Base-by-base conservation (phyloP, 768 basidiomycete genomes). In the Boletus sensibilis region DNA sequence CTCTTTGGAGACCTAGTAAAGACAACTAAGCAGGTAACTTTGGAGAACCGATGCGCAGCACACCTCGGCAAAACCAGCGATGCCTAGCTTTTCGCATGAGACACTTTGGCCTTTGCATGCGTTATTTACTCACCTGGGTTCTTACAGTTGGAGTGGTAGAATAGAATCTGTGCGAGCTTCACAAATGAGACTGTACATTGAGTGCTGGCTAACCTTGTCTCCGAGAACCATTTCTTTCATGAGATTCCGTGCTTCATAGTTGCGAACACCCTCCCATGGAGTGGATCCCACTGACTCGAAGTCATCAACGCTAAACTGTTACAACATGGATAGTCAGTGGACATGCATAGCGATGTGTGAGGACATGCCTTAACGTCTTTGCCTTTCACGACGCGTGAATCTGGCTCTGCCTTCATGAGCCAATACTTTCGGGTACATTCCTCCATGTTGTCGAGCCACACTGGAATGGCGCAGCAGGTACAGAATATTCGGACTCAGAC, bases 131-230 rank as follows among this genome's bases (percentile, higher is more conserved):
- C 52, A 88, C 90, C 90, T 67, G 91, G 91, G 49, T 65, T 81
- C 74, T 90, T 93, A 73, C 88, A 91, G 66, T 90, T 94, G 8
- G 90, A 92, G 64, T 92, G 90, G 68, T 94, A 94, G 71, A 94
- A 92, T 43, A 92, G 71, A 43, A 90, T 85, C 90, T 92, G 14
- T 38, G 50, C 29, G n/a, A 52, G n/a, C 34, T 44, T 52, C 45
- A 54, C 33, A 25, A 42, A 14, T 18, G 34, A 46, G 25, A 14
- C 12, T 31, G 42, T 27, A 6, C 18, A 45, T 14, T 41, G 29
- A 21, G 48, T n/a, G 29, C 34, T 0, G 43, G 52, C 75, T 16
- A 33, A 88, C 91, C 76, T 88, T 83, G 67, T 93, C 90, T 40
- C 87, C 88, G 18, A 79, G 65, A 57, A 75, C 76, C 91, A 92